Percentiles rank a stretch among this genome's conserved stretches.
Evolutionary conservation across 768 basidiomycete species (phyloP).

Genomic region (Auricularia auricula-judae): DNA sequence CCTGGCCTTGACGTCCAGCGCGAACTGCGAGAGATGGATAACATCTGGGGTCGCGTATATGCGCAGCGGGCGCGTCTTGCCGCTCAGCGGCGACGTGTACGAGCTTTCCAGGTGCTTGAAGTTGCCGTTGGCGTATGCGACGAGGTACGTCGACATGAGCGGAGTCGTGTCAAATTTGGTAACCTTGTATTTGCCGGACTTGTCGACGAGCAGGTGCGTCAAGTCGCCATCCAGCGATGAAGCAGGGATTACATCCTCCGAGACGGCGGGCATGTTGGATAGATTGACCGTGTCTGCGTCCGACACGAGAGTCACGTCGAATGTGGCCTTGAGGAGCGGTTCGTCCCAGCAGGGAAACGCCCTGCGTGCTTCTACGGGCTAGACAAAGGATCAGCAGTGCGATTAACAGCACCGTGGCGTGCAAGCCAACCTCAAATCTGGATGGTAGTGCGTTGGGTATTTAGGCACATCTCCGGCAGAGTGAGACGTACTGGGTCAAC

Average conservation of each 20-base stretch:
- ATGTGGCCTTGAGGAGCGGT: constrained; percentile 80
- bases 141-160: constrained; percentile 80
- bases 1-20: constrained; percentile 73
- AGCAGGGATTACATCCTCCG: constrained; percentile 37
- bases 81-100: constrained; percentile 70
- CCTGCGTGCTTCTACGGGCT: constrained; percentile 79
- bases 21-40: constrained; percentile 70
- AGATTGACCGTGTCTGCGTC: constrained; percentile 62
- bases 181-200: constrained; percentile 55
- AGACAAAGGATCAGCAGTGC: not conserved
- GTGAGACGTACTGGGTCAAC: constrained; percentile 69
- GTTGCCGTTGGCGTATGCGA: constrained; percentile 75
- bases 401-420: not conserved
- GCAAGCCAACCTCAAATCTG: not conserved
- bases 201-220: constrained; percentile 13
- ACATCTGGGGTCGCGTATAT: constrained; percentile 80
- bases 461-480: constrained; percentile 28
- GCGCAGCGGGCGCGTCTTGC: constrained; percentile 69
- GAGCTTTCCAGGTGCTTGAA: constrained; percentile 66
- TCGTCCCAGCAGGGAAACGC: constrained; percentile 92
- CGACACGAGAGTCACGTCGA: constrained; percentile 69
- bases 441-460: not conserved
- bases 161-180: constrained; percentile 76
- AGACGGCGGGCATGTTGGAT: constrained; percentile 74
- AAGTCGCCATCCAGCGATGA: constrained; percentile 3